Base-by-base conservation (phyloP, 164 flowering plant species). In the Kingdonia uniflora region DNA sequence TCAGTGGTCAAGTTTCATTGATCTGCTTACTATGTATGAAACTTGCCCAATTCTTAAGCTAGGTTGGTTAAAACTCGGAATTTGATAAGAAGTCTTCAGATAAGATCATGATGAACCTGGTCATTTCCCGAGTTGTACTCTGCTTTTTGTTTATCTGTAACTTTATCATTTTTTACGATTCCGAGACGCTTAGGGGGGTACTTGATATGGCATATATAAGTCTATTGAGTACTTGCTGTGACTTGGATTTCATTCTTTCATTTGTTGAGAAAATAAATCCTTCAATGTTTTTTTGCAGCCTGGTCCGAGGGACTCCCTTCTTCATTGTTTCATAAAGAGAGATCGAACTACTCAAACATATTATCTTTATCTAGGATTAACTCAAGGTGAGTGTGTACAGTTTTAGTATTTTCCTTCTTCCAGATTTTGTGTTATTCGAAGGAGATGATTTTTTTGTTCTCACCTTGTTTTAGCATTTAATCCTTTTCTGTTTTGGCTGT, bases 261-360 rank as follows among this genome's bases (percentile, higher is more conserved):
- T n/a, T n/a, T n/a, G n/a, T n/a, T n/a, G n/a, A n/a, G n/a, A n/a
- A n/a, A n/a, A n/a, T n/a, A n/a, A n/a, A n/a, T n/a, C 25, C n/a
- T 22, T 29, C 21, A 19, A 19, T 42, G 19, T n/a, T 51, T 15
- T 41, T 51, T 64, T 74, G 67, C 81, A 91, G 98, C 98, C 98
- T 56, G 98, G 94, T 19, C 82, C 95, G 39, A 85, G 84, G 64
- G 86, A 85, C 22, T 42, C 64, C 57, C 82, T 79, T 15, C 57
- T 85, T 41, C 85, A 80, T 62, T 91, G 98, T 70, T 91, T 74
- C 59, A 92, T 88, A 69, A 85, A 67, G 68, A 70, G 98, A 59
- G 76, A 80, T 51, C 65, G 84, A 21, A 54, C 72, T 20, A 66
- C 74, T 8, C 88, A 82, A 23, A 80, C 89, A 6, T 88, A 80